Base-by-base conservation (phyloP, 169 alveolate genomes). In the Plasmodium yoelii region DNA sequence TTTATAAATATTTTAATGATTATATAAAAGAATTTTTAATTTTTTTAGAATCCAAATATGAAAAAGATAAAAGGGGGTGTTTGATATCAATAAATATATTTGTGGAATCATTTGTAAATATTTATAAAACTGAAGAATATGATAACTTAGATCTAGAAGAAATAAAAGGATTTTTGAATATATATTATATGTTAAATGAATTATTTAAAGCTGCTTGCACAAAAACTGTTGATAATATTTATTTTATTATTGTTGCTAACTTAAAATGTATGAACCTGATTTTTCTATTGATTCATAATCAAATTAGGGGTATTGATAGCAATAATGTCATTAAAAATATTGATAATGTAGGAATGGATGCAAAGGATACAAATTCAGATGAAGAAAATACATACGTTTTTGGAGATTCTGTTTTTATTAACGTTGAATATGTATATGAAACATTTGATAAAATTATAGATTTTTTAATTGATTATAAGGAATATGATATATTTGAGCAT, bases 1-100 rank as follows among this genome's bases (percentile, higher is more conserved):
- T 82, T 65, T 82, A 82, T 70, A 82, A 49, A 82, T 82, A 65
- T 67, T 82, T 82, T 67, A 82, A 59, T 56, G 84, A 59, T n/a
- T 82, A 67, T 70, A 53, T 82, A 28, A 71, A 82, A 67, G 84
- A 82, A 70, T 82, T 82, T 60, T 26, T 39, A 26, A 34, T 46
- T 18, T 82, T 82, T 67, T 18, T 82, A 19, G 73, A 49, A 34
- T 82, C 82, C 26, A 39, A 68, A 51, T 65, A 67, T 59, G 28
- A 47, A 60, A 82, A 67, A 24, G 90, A 82, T 82, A 82, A 82
- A 59, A 61, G 39, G 71, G 90, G 73, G 6, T 53, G 73, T 59
- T 53, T 82, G 12, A 67, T 59, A 46, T 67, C 84, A 26, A 56
- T 67, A 28, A 47, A 15, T 42, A 68, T 15, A 18, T 82, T 82